Base-by-base conservation (phyloP, 1,284 basidiomycete genomes). In the Phylloporus sp. region DNA sequence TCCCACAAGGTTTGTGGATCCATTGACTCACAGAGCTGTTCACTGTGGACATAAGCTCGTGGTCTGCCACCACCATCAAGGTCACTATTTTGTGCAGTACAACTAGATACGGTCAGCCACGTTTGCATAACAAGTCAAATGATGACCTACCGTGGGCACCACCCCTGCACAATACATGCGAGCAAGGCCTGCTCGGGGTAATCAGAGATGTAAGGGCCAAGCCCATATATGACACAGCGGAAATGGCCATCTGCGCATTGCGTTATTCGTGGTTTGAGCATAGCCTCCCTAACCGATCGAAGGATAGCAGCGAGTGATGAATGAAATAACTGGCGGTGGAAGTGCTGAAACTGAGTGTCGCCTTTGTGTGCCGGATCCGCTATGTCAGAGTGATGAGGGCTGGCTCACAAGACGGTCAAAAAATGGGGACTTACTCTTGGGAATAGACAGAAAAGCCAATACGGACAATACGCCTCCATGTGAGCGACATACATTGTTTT, bases 131-230 rank as follows among this genome's bases (percentile, higher is more conserved):
- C n/a, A n/a, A n/a, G n/a, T n/a, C n/a, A n/a, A n/a, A n/a, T n/a
- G n/a, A n/a, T 39, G 12, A 39, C 39, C 6, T 14, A 39, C 39
- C 39, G 12, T 39, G 39, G 12, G 25, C 59, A 60, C 59, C 59
- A 60, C 1, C 59, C 59, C 19, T 60, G 59, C 20, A 60, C 41
- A 7, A 60, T 45, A 12, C 59, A 45, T 1, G 39, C 17, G 20
- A 60, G 17, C 5, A 60, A 43, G 5, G 27, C 59, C 27, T 60
- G 59, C 19, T 60, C 59, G 2, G 59, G 59, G 41, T 64, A 64
- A 8, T 64, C 45, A 8, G 63, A 45, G 17, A 64, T 64, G 12
- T 64, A 59, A 5, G 63, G 56, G 3, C 56, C 57, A 3, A 59
- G 35, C 1, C 45, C 57, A 64, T 64, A 64, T 10, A 64, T 53